phyloP scores from a whole-genome alignment of 2,329 filamentous ascomycete genomes.

The Zopfia rhizophila region DNA sequence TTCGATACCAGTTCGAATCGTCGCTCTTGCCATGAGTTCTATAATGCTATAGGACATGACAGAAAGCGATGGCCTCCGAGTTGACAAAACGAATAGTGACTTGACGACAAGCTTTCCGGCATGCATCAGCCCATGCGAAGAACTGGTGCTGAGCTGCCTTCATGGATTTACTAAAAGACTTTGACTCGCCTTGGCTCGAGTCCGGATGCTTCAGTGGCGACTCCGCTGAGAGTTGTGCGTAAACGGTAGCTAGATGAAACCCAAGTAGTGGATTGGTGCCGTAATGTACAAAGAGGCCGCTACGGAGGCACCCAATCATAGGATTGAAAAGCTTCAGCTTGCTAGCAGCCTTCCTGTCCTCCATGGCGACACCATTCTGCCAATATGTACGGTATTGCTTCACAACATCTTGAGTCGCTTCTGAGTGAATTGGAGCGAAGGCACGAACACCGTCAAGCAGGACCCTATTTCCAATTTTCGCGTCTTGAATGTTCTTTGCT shows the following conservation, averaged over 20 bases:
- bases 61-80: conserved; percentile 64
- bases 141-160: conserved; percentile 59
- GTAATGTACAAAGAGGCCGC: conserved; percentile 57
- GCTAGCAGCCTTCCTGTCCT: conserved; percentile 19
- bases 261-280: conserved; percentile 63
- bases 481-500: conserved; percentile 2
- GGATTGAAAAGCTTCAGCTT: conserved; percentile 42
- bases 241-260: conserved; percentile 63
- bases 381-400: conserved; percentile 36
- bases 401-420: conserved; percentile 16
- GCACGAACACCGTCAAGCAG: conserved; percentile 24
- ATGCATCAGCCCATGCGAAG: conserved; percentile 57
- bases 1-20: conserved; percentile 57
- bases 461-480: background rate
- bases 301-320: conserved; percentile 52
- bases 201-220: conserved; percentile 46
- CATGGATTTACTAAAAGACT: conserved; percentile 24
- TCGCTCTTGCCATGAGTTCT: conserved; percentile 33
- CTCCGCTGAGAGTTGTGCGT: conserved; percentile 8
- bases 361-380: conserved; percentile 34
- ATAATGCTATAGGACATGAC: conserved; percentile 62
- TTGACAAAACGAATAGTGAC: conserved; percentile 59
- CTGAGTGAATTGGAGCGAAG: conserved; percentile 35
- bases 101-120: conserved; percentile 41
- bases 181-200: no score